These are phyloP conservation scores for Lasiosphaeriaceae sp. DNA, from an alignment of 495 filamentous ascomycete genomes.

Conservation along the genomic window DNA sequence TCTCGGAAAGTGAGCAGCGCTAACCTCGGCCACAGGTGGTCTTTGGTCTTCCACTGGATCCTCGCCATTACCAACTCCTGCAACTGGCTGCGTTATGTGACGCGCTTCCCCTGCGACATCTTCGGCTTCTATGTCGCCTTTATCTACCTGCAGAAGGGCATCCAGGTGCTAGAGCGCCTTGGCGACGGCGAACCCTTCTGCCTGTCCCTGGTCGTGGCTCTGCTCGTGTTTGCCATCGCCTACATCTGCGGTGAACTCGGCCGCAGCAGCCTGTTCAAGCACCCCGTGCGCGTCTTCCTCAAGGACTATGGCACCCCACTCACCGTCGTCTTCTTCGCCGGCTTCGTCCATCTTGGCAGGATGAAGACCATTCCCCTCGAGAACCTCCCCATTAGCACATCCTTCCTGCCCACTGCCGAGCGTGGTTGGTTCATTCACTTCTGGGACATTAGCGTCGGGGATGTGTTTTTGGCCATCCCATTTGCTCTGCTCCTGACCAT, in stretches of 20 bases:
- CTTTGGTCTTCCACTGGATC: slow-evolving; percentile 73
- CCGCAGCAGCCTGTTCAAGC: slow-evolving; percentile 62
- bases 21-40: slow-evolving; percentile 52
- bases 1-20: background rate
- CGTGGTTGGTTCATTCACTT: slow-evolving; percentile 83
- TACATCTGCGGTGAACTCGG: slow-evolving; percentile 71
- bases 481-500: slow-evolving; percentile 84
- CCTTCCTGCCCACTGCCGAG: slow-evolving; percentile 78
- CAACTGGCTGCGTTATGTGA: slow-evolving; percentile 76
- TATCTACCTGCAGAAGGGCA: slow-evolving; percentile 81
- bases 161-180: slow-evolving; percentile 67
- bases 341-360: slow-evolving; percentile 79
- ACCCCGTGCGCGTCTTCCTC: slow-evolving; percentile 69
- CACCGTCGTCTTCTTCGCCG: slow-evolving; percentile 82
- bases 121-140: slow-evolving; percentile 87
- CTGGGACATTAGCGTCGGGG: slow-evolving; percentile 71
- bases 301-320: slow-evolving; percentile 83
- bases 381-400: slow-evolving; percentile 64
- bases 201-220: slow-evolving; percentile 66
- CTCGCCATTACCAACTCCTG: slow-evolving; percentile 76
- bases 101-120: slow-evolving; percentile 80
- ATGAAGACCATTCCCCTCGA: slow-evolving; percentile 64
- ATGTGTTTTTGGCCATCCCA: slow-evolving; percentile 84
- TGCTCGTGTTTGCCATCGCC: slow-evolving; percentile 68
- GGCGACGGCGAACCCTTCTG: slow-evolving; percentile 58